Evolutionary conservation across 495 filamentous ascomycete genomes (phyloP).

Genomic region (Endocarpon pusillum): DNA sequence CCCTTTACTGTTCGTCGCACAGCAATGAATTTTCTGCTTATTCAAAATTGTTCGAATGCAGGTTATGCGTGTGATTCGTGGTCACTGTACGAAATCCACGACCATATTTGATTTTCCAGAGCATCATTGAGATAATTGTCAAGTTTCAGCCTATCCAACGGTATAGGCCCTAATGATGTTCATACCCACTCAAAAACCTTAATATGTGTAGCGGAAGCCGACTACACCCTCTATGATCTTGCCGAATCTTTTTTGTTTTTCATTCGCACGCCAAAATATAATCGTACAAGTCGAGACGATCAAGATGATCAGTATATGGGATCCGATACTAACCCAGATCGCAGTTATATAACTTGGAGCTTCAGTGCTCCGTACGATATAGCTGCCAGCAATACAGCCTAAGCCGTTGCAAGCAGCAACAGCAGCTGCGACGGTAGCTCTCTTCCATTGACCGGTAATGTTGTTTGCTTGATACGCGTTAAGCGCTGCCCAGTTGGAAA

Average conservation of each 20-base stretch:
- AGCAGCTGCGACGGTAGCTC: constrained; percentile 50
- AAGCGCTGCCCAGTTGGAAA: constrained; percentile 66
- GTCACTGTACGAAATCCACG: no score
- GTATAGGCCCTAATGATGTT: no score
- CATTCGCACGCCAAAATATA: constrained; percentile 46
- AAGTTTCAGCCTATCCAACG: no score
- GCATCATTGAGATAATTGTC: no score
- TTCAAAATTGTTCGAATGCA: no score
- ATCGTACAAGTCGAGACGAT: constrained; percentile 42
- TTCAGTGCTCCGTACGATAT: constrained; percentile 49
- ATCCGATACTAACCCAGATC: constrained; percentile 54
- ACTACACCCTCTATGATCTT: constrained; percentile 37
- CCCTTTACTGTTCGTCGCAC: no score
- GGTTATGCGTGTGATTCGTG: no score
- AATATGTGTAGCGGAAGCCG: constrained; percentile 16
- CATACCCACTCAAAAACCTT: no score
- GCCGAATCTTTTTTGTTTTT: constrained; percentile 24
- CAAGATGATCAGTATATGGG: constrained; percentile 48
- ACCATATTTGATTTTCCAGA: no score
- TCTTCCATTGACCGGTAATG: constrained; percentile 59
- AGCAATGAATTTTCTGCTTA: no score
- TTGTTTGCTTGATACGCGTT: constrained; percentile 60
- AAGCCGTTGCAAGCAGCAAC: constrained; percentile 57
- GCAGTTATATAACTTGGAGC: constrained; percentile 54
- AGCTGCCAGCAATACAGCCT: constrained; percentile 61